Conservation (phyloP, 345 rosid species). For the Theobroma cacao region DNA sequence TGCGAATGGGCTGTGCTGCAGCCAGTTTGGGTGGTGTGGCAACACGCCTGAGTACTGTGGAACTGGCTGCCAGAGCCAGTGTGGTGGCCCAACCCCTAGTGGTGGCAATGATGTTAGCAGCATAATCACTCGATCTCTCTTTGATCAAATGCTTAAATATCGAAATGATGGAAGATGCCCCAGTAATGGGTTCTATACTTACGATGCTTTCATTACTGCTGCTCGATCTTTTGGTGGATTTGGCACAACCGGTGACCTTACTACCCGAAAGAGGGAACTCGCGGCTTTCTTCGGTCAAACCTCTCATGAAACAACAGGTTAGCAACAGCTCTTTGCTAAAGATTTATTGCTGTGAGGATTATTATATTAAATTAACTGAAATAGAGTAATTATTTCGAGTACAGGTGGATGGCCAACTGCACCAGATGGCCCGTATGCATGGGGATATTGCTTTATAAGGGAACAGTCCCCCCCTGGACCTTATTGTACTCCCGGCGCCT, state of each 20-base stretch:
- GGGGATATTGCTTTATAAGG: constrained; percentile 56
- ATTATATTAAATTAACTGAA: no score
- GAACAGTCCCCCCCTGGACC: constrained; percentile 39
- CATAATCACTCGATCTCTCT: constrained; percentile 5
- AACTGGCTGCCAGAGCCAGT: constrained; percentile 32
- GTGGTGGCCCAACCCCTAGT: not conserved
- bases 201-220: constrained; percentile 31
- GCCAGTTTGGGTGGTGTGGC: constrained; percentile 33
- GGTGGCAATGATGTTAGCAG: constrained; percentile 2
- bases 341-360: not conserved
- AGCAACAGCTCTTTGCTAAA: no score
- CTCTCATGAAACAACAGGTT: constrained; percentile 39
- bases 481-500: constrained; percentile 38
- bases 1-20: constrained; percentile 26
- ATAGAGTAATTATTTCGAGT: not conserved
- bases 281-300: constrained; percentile 42
- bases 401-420: constrained; percentile 51
- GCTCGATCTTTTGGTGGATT: constrained; percentile 27
- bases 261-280: constrained; percentile 31
- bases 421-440: constrained; percentile 64
- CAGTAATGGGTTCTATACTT: constrained; percentile 30
- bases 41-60: constrained; percentile 21
- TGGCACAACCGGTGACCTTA: constrained; percentile 26
- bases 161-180: constrained; percentile 28
- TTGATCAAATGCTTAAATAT: constrained; percentile 27